phyloP scores from a whole-genome alignment of 1,284 basidiomycete genomes.

The Gomphus sp. region DNA sequence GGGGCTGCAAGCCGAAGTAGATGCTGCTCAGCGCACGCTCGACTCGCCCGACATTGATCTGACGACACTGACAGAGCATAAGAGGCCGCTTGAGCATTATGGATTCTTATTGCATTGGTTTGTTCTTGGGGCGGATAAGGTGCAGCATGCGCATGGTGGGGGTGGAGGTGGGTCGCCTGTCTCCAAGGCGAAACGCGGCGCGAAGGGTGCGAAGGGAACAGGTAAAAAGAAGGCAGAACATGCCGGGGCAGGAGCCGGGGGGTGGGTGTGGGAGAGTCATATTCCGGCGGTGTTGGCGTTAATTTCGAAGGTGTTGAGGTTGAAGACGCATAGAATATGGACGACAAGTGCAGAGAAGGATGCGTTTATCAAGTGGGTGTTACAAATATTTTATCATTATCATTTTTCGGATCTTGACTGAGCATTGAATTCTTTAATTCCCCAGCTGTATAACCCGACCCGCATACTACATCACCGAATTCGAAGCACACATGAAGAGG shows the following conservation, averaged over 20 bases:
- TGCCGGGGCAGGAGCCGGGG: conserved; percentile 25
- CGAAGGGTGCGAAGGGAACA: conserved; percentile 40
- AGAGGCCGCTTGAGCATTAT: conserved; percentile 75
- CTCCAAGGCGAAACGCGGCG: conserved; percentile 41
- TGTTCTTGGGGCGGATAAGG: conserved; percentile 66
- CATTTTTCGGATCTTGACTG: not conserved
- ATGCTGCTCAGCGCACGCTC: conserved; percentile 54
- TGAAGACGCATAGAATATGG: conserved; percentile 82
- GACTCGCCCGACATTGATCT: conserved; percentile 56
- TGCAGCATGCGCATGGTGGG: conserved; percentile 43
- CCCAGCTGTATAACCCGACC: conserved; percentile 76
- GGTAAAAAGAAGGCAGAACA: conserved; percentile 23
- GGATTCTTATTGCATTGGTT: conserved; percentile 86
- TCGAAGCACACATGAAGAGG: conserved; percentile 82
- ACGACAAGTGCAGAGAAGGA: conserved; percentile 78
- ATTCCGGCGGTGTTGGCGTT: conserved; percentile 60
- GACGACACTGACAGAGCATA: conserved; percentile 60
- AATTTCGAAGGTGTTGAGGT: conserved; percentile 63
- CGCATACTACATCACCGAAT: conserved; percentile 81
- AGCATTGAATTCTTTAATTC: not conserved
- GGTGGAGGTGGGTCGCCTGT: conserved; percentile 20
- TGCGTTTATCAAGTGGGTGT: conserved; percentile 67
- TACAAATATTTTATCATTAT: not conserved
- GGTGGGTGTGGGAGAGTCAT: conserved; percentile 76
- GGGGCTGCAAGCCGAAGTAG: conserved; percentile 61